phyloP scores from a whole-genome alignment of 192 early-diverging fungal genomes.

The Gamsiella multidivaricata region DNA sequence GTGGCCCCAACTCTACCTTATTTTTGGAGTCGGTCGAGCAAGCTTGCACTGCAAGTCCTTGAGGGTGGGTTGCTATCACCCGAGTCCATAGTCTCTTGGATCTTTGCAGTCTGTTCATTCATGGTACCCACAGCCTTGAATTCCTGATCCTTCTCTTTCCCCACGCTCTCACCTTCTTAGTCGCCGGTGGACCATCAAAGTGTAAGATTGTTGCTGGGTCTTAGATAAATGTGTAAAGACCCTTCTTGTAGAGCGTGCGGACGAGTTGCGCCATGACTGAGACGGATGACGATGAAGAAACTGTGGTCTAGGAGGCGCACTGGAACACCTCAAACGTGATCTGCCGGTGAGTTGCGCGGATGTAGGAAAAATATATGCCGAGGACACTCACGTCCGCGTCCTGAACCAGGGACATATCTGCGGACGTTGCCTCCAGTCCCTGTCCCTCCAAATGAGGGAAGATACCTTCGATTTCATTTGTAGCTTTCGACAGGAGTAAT shows the following conservation, averaged over 20 bases:
- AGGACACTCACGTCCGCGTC: neutral
- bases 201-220: neutral
- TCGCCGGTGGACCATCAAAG: neutral
- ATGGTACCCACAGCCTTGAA: neutral
- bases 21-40: neutral
- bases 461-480: neutral
- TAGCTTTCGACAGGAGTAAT: too few species aligned
- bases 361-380: neutral
- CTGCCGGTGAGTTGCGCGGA: too few species aligned
- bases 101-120: neutral
- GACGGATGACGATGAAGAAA: neutral
- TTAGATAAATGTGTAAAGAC: neutral
- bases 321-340: neutral
- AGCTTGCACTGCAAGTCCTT: neutral
- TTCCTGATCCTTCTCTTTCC: neutral
- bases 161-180: neutral
- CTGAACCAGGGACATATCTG: neutral
- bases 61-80: neutral
- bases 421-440: neutral
- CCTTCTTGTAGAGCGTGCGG: constrained; percentile 1
- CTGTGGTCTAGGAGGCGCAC: neutral
- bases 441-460: neutral
- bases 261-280: neutral
- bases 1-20: neutral
- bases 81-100: neutral